Evolutionary conservation across 1,284 basidiomycete genomes (phyloP), one percentile per base, ranked within the genome.

Genomic region (Gomphus sp.): DNA sequence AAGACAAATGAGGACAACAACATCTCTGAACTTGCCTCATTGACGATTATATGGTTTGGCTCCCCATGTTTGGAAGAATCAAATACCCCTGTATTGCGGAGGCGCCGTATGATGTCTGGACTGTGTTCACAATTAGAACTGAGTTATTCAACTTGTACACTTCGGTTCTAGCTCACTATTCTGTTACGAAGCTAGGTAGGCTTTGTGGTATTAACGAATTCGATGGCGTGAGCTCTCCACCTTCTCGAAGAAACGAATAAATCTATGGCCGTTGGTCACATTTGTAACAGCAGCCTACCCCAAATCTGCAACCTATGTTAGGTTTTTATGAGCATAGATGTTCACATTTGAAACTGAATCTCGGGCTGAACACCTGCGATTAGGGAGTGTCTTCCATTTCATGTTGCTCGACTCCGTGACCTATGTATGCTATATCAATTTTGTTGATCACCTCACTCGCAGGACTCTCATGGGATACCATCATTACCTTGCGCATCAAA

Each of bases 21-120:
- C 58, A 34, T 11, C 61, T 49, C 41, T 55, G 54, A 22, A 61
- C 72, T 52, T 62, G 85, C 86, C 74, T 93, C 89, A 68, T 92
- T 93, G 65, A 94, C 74, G 60, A 95, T 86, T 61, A 96, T 80
- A 73, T 97, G 91, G 73, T 93, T 97, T 41, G 88, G 91, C 41
- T 73, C 73, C 22, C 74, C 74, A 67, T 89, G 87, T 52, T 82
- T 79, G 50, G 85, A 85, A 14, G 67, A 65, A 16, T 71, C 66
- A 66, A 92, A 93, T 1, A 75, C 80, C 3, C 81, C 81, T 9
- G 83, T 87, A 44, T 67, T 69, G 65, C 74, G 74, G 45, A 96
- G 80, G 22, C 90, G 84, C 39, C 76, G 68, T 59, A 94, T 76
- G 59, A 98, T 75, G 67, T 89, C 79, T 28, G 93, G 93, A 67